Conservation (phyloP, 257 asterid species). For the Solanum paucissectum region DNA sequence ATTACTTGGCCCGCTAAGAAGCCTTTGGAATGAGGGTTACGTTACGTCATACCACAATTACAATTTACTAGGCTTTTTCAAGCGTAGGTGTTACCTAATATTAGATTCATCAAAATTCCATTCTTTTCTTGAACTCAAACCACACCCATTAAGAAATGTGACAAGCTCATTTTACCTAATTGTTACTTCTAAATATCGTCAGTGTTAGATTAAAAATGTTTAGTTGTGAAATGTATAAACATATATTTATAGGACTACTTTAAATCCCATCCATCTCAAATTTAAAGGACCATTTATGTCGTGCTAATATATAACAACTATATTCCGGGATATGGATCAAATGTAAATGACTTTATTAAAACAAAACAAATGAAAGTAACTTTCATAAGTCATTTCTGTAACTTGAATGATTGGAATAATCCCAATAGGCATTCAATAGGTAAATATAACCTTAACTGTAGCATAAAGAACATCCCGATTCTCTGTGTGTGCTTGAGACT, state of each 20-base stretch:
- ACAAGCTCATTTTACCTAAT: not conserved
- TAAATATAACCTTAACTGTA: not conserved
- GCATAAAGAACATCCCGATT: not conserved
- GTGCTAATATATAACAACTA: not conserved
- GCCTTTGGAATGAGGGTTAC: not conserved
- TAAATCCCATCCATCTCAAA: not conserved
- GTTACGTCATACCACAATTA: not conserved
- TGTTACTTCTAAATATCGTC: not conserved
- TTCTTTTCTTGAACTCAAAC: conserved; percentile 1
- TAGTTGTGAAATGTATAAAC: not conserved
- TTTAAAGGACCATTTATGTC: not conserved
- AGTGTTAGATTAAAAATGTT: not conserved
- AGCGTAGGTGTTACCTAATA: not conserved
- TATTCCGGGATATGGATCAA: not conserved
- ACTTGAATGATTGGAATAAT: not conserved
- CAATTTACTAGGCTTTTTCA: too few relatives aligned
- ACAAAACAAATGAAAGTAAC: not conserved
- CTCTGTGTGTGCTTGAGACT: too few relatives aligned
- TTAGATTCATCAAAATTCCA: not conserved
- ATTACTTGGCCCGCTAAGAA: not conserved
- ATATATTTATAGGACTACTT: not conserved
- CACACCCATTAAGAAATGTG: not conserved
- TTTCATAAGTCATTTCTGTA: not conserved
- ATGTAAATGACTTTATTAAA: not conserved
- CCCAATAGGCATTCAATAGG: not conserved